These are phyloP conservation scores for Linaria vulgaris DNA, from an alignment of 257 asterid genomes.

Conservation along the genomic window DNA sequence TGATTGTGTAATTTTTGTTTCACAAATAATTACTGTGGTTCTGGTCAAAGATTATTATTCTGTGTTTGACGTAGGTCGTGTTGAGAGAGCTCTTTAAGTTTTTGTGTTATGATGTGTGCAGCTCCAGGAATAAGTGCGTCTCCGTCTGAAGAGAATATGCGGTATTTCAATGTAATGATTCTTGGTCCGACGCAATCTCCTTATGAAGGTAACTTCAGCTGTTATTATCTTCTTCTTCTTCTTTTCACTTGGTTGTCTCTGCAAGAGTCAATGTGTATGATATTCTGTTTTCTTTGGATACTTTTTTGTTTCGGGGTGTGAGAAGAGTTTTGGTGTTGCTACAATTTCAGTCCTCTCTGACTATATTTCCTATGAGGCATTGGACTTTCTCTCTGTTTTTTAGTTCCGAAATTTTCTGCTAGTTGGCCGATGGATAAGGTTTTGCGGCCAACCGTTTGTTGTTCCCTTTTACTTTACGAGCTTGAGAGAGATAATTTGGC, in stretches of 20 bases:
- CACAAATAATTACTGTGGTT: too few species aligned
- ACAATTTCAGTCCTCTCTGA: too few species aligned
- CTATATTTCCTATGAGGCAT: too few species aligned
- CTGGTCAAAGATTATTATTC: not conserved
- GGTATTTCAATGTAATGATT: constrained; percentile 85
- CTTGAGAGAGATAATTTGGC: not conserved
- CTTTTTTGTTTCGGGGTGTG: too few species aligned
- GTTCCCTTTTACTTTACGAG: too few species aligned
- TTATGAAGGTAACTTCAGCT: constrained; percentile 58
- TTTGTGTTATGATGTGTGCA: constrained; percentile 36
- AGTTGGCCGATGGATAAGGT: constrained; percentile 11
- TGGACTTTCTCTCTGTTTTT: too few species aligned
- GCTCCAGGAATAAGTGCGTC: constrained; percentile 95
- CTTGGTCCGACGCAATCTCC: constrained; percentile 90
- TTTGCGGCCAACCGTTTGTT: not conserved
- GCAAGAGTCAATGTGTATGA: constrained; percentile 5
- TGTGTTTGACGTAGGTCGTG: not conserved
- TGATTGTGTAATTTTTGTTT: too few species aligned
- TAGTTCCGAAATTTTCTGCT: too few species aligned
- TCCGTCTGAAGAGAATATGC: constrained; percentile 84
- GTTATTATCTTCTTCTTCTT: not conserved
- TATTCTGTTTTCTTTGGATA: not conserved
- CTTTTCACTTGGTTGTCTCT: not conserved
- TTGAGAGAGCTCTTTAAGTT: not conserved
- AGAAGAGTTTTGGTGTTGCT: too few species aligned